These are phyloP conservation scores for Stagonosporopsis vannaccii DNA, from an alignment of 2,329 filamentous ascomycete species.

Conservation along the genomic window DNA sequence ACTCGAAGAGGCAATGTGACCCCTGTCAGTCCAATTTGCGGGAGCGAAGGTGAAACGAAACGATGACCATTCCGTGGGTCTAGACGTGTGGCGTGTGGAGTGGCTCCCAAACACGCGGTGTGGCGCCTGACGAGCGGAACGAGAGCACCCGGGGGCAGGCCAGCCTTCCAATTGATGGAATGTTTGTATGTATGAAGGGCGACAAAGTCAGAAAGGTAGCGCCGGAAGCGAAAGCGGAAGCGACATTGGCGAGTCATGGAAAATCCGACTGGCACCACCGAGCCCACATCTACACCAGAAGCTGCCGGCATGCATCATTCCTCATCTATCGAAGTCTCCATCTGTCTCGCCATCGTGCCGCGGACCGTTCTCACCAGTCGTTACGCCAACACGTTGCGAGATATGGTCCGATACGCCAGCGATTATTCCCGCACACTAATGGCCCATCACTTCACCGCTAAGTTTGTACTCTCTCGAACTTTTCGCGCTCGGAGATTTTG, in stretches of 20 bases:
- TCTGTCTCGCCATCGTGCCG: not conserved
- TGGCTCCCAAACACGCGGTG: constrained; percentile 9
- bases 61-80: constrained; percentile 12
- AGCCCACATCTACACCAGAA: not conserved
- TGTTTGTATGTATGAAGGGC: constrained; percentile 1
- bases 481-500: not conserved
- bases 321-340: not conserved
- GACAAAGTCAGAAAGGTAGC: constrained; percentile 10
- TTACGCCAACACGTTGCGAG: not conserved
- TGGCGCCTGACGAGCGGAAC: not conserved
- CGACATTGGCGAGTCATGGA: not conserved
- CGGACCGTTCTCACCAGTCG: not conserved
- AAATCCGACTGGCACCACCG: not conserved
- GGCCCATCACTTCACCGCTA: not conserved
- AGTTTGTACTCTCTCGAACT: not conserved
- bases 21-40: constrained; percentile 23
- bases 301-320: not conserved
- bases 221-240: constrained; percentile 1
- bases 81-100: constrained; percentile 18
- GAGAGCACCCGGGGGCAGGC: not conserved
- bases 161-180: constrained; percentile 31
- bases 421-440: not conserved
- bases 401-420: not conserved
- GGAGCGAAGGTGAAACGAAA: constrained; percentile 31
- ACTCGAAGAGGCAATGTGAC: constrained; percentile 9